A percentile compares a stretch with the other conserved stretches of the same genome.
Conservation (phyloP, 306 rosid species). For the Arachis stenosperma region DNA sequence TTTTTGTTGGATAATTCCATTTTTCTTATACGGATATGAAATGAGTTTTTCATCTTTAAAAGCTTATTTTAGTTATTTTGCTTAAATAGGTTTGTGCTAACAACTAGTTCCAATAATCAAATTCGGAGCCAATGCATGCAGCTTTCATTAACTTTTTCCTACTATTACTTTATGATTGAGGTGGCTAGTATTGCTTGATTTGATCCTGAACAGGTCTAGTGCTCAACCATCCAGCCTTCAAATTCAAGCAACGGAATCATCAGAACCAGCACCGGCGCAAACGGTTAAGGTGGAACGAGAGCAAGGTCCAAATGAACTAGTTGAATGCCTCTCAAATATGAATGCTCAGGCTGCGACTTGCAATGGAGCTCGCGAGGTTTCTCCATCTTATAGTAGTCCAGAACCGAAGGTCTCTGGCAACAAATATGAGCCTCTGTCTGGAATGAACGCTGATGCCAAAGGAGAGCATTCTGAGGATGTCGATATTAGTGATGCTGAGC, state of each 20-base stretch:
- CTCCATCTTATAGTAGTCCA: constrained; percentile 38
- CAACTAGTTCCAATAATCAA: constrained; percentile 13
- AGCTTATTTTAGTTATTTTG: constrained; percentile 19
- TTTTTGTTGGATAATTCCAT: constrained; percentile 7
- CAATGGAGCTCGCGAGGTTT: constrained; percentile 36
- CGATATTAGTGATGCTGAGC: constrained; percentile 34
- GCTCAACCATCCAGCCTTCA: constrained; percentile 68
- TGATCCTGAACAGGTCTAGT: constrained; percentile 57
- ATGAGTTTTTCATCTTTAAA: not conserved
- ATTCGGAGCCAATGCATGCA: constrained; percentile 13
- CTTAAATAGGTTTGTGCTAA: constrained; percentile 4
- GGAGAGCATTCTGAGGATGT: constrained; percentile 42
- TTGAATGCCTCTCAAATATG: constrained; percentile 39
- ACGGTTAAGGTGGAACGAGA: constrained; percentile 44
- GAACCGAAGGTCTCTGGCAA: constrained; percentile 41
- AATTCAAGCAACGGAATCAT: constrained; percentile 55
- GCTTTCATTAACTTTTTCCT: not conserved
- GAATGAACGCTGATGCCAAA: constrained; percentile 37
- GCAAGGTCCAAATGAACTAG: constrained; percentile 46
- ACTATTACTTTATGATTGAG: constrained; percentile 23
- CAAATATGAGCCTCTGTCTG: constrained; percentile 40
- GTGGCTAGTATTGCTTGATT: constrained; percentile 22
- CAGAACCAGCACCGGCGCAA: constrained; percentile 44
- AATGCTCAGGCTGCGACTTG: constrained; percentile 40
- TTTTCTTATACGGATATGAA: constrained; percentile 6